phyloP scores from a whole-genome alignment of 208 protist species.

The Leptomonas seymouri region DNA sequence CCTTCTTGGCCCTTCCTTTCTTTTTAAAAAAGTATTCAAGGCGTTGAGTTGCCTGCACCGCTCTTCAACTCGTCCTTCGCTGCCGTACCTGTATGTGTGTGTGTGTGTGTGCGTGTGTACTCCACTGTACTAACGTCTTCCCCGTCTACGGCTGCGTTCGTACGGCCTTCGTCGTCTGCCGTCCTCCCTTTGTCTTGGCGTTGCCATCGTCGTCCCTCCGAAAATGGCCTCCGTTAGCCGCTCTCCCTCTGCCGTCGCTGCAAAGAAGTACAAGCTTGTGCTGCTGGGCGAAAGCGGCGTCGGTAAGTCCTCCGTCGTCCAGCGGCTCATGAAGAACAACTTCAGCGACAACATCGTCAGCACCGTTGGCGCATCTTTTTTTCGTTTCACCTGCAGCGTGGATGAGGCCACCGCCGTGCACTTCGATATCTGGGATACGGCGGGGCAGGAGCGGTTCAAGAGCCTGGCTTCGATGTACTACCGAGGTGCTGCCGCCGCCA shows the following conservation, averaged over 20 bases:
- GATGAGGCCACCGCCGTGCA: conserved; percentile 55
- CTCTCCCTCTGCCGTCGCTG: conserved; percentile 1
- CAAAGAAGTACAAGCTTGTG: conserved; percentile 86
- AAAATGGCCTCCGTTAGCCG: conserved; percentile 18
- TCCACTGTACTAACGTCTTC: no score
- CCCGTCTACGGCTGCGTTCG: no score
- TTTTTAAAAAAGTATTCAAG: no score
- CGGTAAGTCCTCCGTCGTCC: conserved; percentile 89
- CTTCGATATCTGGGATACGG: conserved; percentile 93
- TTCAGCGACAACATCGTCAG: conserved; percentile 74
- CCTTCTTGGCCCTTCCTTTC: no score
- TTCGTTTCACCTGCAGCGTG: conserved; percentile 73
- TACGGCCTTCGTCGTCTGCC: no score
- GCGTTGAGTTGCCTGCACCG: no score
- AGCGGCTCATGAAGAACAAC: conserved; percentile 81
- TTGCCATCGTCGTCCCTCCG: background rate
- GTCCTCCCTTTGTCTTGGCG: no score
- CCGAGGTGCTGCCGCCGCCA: conserved; percentile 84
- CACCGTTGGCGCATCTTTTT: conserved; percentile 88
- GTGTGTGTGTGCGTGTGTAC: no score
- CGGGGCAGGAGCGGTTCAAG: conserved; percentile 90
- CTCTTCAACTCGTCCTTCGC: no score
- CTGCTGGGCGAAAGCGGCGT: conserved; percentile 90
- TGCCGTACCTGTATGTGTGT: no score
- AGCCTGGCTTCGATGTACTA: conserved; percentile 94